Evolutionary conservation across 1,139 yeast genomes (phyloP), one percentile per base, ranked within the genome.

Genomic region (Citeromyces hawaiiensis): DNA sequence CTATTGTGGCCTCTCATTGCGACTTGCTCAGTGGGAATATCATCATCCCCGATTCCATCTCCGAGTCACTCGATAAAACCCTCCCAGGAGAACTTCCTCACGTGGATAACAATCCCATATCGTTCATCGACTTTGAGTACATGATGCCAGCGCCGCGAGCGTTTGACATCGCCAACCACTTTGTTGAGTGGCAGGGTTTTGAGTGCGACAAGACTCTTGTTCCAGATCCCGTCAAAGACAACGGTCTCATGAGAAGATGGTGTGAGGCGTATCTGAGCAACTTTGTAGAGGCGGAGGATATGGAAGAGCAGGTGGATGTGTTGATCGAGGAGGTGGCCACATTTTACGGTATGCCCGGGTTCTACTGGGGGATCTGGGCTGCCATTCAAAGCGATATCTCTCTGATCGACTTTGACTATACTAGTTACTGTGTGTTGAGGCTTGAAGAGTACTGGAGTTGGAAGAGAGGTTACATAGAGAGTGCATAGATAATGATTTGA

Each of bases 341-440:
- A 4, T 80, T 73, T 62, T 82, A 79, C 61, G 93, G 93, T 1
- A 61, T 82, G 59, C 93, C 93, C 0, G 93, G 93, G 1, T 77
- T 82, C 49, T 82, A 79, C 56, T 82, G 93, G 93, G 91, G 91
- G 2, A 66, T 82, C 11, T 83, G 94, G 94, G 77, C 88, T 2
- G 78, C 77, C 48, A 80, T 83, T 43, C 94, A 83, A 55, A 70
- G 81, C 45, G 70, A 70, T 44, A 73, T 79, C 29, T 77, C 87
- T 4, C 70, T 72, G 39, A 81, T 83, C 39, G 93, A 83, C 48
- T 83, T 83, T 55, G 80, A 80, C 51, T 83, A 83, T 52, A 67
- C 72, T 11, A 61, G 65, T 16, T 82, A 82, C 52, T 75, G 83
- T 1, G 66, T 66, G 39, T 60, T 65, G 41, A 63, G 93, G 44